Evolutionary conservation across 2,329 filamentous ascomycete species (phyloP).

Genomic region (Fusarium oligoseptatum): DNA sequence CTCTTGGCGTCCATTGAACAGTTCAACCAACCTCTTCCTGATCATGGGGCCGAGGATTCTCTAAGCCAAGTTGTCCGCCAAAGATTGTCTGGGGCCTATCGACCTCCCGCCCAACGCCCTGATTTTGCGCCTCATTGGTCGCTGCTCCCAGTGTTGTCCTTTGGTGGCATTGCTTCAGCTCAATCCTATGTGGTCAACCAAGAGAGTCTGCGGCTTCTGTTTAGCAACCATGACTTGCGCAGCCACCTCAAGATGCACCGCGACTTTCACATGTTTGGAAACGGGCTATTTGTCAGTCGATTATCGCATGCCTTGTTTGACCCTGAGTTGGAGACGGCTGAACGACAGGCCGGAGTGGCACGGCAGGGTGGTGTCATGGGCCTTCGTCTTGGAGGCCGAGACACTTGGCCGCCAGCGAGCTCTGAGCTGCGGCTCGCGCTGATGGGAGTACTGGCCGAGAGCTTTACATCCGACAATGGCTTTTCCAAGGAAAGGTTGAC

Average conservation of each 20-base stretch:
- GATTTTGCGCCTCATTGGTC: constrained; percentile 68
- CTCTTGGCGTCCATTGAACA: constrained; percentile 65
- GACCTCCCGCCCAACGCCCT: constrained; percentile 31
- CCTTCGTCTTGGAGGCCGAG: constrained; percentile 82
- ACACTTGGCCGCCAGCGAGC: constrained; percentile 92
- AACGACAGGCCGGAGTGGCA: constrained; percentile 77
- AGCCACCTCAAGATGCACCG: constrained; percentile 81
- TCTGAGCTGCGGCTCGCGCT: constrained; percentile 92
- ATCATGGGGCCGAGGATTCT: constrained; percentile 47
- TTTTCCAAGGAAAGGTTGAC: constrained; percentile 41
- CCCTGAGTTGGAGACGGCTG: constrained; percentile 82
- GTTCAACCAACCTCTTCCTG: constrained; percentile 52
- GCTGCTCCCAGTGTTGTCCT: constrained; percentile 76
- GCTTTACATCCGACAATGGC: constrained; percentile 62
- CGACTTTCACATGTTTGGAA: constrained; percentile 86
- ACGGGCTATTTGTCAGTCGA: constrained; percentile 84
- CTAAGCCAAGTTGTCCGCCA: constrained; percentile 58
- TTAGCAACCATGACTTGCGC: constrained; percentile 78
- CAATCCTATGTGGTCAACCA: constrained; percentile 84
- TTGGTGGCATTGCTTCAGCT: constrained; percentile 78
- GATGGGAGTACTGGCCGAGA: constrained; percentile 86
- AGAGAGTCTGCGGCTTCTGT: constrained; percentile 81
- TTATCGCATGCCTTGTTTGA: constrained; percentile 89
- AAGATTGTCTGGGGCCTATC: constrained; percentile 52
- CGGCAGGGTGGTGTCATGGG: constrained; percentile 81